A percentile compares a stretch with the other conserved stretches of the same genome.
These are phyloP conservation scores for Candida sakaeoensis DNA, from an alignment of 805 yeast species.

Conservation along the genomic window DNA sequence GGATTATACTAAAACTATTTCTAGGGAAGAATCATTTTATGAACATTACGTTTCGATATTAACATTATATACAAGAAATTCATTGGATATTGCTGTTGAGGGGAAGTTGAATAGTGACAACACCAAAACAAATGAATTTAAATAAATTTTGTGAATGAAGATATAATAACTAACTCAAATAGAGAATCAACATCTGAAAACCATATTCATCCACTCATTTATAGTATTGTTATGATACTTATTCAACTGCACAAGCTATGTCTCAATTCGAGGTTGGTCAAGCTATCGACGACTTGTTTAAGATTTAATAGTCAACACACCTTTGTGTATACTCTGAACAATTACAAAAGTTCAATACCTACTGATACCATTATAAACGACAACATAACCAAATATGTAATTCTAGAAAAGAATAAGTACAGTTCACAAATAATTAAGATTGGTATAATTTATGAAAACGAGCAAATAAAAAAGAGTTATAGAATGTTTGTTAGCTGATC, in stretches of 20 bases:
- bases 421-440: slow-evolving; percentile 19
- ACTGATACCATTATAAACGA: slow-evolving; percentile 7
- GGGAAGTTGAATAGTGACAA: too few species aligned
- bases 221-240: neutral
- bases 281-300: neutral
- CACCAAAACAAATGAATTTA: too few species aligned
- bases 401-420: slow-evolving; percentile 1
- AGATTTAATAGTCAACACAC: slow-evolving; percentile 3
- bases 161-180: too few species aligned
- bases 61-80: too few species aligned
- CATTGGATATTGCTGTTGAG: too few species aligned
- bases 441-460: slow-evolving; percentile 33
- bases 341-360: slow-evolving; percentile 10
- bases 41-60: too few species aligned
- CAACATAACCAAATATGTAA: slow-evolving; percentile 7
- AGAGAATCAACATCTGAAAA: neutral
- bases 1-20: too few species aligned
- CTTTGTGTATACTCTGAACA: slow-evolving; percentile 6
- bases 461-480: slow-evolving; percentile 21
- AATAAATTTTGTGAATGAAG: too few species aligned
- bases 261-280: neutral
- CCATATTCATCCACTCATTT: too few species aligned
- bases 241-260: neutral
- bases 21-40: too few species aligned
- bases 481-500: slow-evolving; percentile 38